Evolutionary conservation across 2,329 filamentous ascomycete genomes (phyloP).

Genomic region (Cladosporium sp.): DNA sequence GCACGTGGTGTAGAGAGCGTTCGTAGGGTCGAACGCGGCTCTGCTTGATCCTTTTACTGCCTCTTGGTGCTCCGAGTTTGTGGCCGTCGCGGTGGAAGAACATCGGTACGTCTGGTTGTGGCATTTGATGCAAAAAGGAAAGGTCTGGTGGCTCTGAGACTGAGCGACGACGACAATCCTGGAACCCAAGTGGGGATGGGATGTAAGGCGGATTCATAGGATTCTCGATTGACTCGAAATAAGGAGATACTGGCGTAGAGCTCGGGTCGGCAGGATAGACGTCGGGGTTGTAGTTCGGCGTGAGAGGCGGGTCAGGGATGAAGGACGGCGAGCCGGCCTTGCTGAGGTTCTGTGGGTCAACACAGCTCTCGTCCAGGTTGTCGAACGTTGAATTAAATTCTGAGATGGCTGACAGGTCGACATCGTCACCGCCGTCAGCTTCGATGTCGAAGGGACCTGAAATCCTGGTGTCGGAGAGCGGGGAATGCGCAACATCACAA

Average conservation of each 20-base stretch:
- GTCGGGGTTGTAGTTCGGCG: slow-evolving; percentile 7
- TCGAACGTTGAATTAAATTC: slow-evolving; percentile 18
- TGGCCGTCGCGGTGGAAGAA: slow-evolving; percentile 22
- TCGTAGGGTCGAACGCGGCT: slow-evolving; percentile 13
- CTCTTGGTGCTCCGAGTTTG: slow-evolving; percentile 15
- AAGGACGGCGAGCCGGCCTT: slow-evolving; percentile 14
- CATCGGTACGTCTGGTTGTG: slow-evolving; percentile 7
- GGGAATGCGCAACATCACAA: slow-evolving; percentile 15
- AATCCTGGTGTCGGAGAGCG: slow-evolving; percentile 15
- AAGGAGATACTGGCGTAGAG: slow-evolving; percentile 13
- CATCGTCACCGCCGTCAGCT: slow-evolving; percentile 11
- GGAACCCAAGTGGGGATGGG: slow-evolving; percentile 7
- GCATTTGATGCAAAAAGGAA: slow-evolving; percentile 2
- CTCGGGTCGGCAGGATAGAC: slow-evolving; percentile 14
- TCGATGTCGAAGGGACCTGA: slow-evolving; percentile 5
- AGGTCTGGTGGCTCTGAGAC: slow-evolving; percentile 22
- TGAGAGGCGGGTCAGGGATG: slow-evolving; percentile 10
- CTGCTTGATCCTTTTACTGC: slow-evolving; percentile 14
- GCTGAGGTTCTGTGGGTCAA: slow-evolving; percentile 2
- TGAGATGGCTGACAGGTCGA: slow-evolving; percentile 14
- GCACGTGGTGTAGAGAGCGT: slow-evolving; percentile 6
- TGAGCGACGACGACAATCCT: slow-evolving; percentile 19
- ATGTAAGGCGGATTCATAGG: slow-evolving; percentile 11
- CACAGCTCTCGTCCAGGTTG: slow-evolving; percentile 13
- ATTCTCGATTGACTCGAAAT: slow-evolving; percentile 20